Percentiles rank a stretch among this genome's conserved stretches.
Evolutionary conservation across 1,284 basidiomycete species (phyloP).

Genomic region (Sporisorium reilianum): DNA sequence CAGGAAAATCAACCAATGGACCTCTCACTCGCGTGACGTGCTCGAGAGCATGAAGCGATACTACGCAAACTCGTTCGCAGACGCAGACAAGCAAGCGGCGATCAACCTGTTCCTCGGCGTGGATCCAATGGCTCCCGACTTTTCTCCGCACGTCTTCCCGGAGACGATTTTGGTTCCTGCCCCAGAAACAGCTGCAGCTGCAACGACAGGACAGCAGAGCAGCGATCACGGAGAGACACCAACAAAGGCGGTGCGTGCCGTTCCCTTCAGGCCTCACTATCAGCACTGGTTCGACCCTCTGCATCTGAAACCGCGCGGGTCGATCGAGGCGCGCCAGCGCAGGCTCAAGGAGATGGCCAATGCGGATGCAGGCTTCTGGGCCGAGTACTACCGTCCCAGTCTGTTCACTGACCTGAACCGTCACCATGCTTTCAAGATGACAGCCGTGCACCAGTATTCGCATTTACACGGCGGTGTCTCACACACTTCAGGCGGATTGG

Average conservation of each 20-base stretch:
- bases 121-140: slow-evolving; percentile 56
- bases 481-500: slow-evolving; percentile 24
- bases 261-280: slow-evolving; percentile 51
- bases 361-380: slow-evolving; percentile 64
- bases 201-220: neutral
- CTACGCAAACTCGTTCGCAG: slow-evolving; percentile 87
- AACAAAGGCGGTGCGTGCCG: slow-evolving; percentile 19
- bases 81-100: slow-evolving; percentile 96
- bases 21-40: slow-evolving; percentile 95
- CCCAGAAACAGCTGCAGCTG: slow-evolving; percentile 1
- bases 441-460: slow-evolving; percentile 62
- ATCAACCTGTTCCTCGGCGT: slow-evolving; percentile 97
- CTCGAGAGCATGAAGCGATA: slow-evolving; percentile 96
- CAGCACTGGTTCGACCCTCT: slow-evolving; percentile 58
- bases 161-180: slow-evolving; percentile 21
- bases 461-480: slow-evolving; percentile 25
- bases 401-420: slow-evolving; percentile 67
- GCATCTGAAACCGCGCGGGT: slow-evolving; percentile 40
- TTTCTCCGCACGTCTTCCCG: slow-evolving; percentile 38
- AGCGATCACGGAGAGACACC: neutral
- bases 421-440: slow-evolving; percentile 69
- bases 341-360: slow-evolving; percentile 59
- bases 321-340: slow-evolving; percentile 39
- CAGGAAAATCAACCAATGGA: slow-evolving; percentile 92
- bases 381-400: slow-evolving; percentile 66